Base-by-base conservation (phyloP, 1,139 yeast species). In the Suhomyces kunorum region DNA sequence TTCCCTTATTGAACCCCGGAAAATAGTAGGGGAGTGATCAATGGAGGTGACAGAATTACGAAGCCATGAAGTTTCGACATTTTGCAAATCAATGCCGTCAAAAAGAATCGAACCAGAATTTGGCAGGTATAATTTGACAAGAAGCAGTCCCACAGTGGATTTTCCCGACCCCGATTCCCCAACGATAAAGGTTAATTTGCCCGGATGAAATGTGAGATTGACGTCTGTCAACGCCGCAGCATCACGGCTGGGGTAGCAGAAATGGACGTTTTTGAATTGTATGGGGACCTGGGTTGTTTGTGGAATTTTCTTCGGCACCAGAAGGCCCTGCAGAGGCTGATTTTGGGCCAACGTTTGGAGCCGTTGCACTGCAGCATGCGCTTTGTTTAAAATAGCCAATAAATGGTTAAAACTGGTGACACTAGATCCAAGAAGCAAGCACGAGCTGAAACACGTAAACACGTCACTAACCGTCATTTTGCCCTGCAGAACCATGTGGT, bases 91-190 rank as follows among this genome's bases (percentile, higher is more conserved):
- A 30, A 61, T 54, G 0, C 79, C 83, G 55, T 82, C 90, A 14
- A 89, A 59, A 6, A 56, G 56, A 3, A 90, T 75, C 1, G 53
- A 44, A 0, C 92, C 90, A 0, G 58, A 44, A 5, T 58, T 49
- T 1, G 72, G 65, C 0, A 58, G 47, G 49, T 89, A 88, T 28
- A 87, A 71, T 22, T 76, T 76, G 44, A 84, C 58, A 2, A 92
- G 53, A 4, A 92, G 59, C 33, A 76, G 76, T 0, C 85, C 78
- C 8, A 92, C 48, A 0, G 98, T 86, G 0, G 97, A 88, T 58
- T 92, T 92, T 0, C 98, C 98, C 0, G 92, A 81, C 0, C 98
- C 98, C 0, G 97, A 88, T 45, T 74, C 72, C 0, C 98, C 98
- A 35, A 92, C 76, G 1, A 92, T 60, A 52, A 78, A 90, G 3